These are phyloP conservation scores for Calonectria pseudoreteaudii DNA, from an alignment of 2,329 filamentous ascomycete species.

Conservation along the genomic window DNA sequence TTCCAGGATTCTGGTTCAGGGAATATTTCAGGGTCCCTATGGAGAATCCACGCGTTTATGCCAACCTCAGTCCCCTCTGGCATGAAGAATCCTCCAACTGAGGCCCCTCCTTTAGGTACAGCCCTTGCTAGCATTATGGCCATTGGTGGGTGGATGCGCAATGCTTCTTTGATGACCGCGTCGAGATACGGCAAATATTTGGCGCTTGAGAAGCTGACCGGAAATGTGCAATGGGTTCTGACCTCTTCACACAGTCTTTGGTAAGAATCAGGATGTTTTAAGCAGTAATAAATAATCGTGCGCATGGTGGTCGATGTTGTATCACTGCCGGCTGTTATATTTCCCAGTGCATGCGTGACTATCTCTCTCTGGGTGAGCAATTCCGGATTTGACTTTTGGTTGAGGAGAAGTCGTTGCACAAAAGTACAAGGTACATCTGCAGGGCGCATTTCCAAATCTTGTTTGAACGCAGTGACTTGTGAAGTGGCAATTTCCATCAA, in stretches of 20 bases:
- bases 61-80: constrained; percentile 4
- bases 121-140: not conserved
- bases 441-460: not conserved
- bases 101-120: not conserved
- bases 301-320: not conserved
- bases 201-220: not conserved
- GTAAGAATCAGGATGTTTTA: not conserved
- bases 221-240: not conserved
- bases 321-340: not conserved
- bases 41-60: constrained; percentile 1
- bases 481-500: not conserved
- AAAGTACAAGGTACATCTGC: not conserved
- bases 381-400: not conserved
- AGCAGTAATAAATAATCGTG: not conserved
- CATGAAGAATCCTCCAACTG: not conserved
- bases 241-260: not conserved
- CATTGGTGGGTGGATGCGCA: constrained; percentile 16
- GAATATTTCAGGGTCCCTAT: not conserved
- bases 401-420: not conserved
- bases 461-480: not conserved
- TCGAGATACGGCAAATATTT: not conserved
- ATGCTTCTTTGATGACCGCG: constrained; percentile 11
- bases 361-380: not conserved
- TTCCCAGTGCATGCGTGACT: not conserved
- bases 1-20: not conserved